Conservation (phyloP, 805 yeast species). For the Kuraishia borneana region DNA sequence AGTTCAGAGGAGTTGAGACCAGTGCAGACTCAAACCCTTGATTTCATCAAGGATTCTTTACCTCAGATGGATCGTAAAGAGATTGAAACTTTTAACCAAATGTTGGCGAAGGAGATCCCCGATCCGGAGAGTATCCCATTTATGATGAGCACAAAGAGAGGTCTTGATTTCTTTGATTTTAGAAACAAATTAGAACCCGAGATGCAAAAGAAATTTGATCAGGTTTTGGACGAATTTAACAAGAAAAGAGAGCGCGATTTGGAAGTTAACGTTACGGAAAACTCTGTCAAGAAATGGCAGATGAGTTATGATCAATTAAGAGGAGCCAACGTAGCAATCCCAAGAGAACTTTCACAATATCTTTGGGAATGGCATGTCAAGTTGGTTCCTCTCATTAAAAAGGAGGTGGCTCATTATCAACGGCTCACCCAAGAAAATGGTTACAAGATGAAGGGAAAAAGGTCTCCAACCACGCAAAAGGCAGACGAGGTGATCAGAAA, state of each 20-base stretch:
- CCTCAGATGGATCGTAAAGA: constrained; percentile 22
- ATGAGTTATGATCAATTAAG: constrained; percentile 62
- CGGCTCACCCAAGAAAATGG: constrained; percentile 18
- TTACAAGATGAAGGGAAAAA: not conserved
- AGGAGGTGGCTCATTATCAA: constrained; percentile 50
- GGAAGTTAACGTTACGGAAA: constrained; percentile 72
- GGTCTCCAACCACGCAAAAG: constrained; percentile 5
- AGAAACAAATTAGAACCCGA: constrained; percentile 38
- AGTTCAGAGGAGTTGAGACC: constrained; percentile 30
- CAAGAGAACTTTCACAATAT: constrained; percentile 56
- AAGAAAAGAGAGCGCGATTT: constrained; percentile 64
- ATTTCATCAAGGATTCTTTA: constrained; percentile 63
- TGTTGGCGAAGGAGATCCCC: constrained; percentile 9
- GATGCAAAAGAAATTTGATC: constrained; percentile 47
- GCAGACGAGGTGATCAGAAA: constrained; percentile 24
- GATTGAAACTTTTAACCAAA: not conserved
- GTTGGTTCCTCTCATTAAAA: constrained; percentile 57
- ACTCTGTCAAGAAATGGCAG: constrained; percentile 85
- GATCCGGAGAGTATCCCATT: constrained; percentile 11
- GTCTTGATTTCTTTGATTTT: constrained; percentile 55
- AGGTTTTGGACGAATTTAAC: constrained; percentile 57
- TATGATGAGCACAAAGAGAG: constrained; percentile 10
- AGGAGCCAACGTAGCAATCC: constrained; percentile 42
- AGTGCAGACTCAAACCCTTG: constrained; percentile 70
- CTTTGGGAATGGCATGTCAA: constrained; percentile 79